phyloP scores from a whole-genome alignment of 2,329 filamentous ascomycete species.

The Cladosporium sp. region DNA sequence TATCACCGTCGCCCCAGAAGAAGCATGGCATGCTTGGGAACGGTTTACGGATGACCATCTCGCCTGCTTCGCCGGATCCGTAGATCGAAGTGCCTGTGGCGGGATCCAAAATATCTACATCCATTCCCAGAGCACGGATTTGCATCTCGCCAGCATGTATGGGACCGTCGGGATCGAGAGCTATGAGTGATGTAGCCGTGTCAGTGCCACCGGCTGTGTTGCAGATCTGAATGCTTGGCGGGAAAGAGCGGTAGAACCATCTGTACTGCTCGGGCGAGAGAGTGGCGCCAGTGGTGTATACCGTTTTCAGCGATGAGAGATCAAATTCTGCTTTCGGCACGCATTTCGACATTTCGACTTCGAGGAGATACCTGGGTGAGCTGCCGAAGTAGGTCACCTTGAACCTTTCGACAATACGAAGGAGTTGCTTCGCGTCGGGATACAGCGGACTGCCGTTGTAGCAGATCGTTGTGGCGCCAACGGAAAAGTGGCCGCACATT shows the following conservation, averaged over 20 bases:
- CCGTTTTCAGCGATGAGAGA: constrained; percentile 37
- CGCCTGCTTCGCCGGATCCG: constrained; percentile 36
- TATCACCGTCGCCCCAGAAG: constrained; percentile 42
- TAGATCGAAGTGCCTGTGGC: constrained; percentile 34
- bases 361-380: constrained; percentile 42
- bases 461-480: constrained; percentile 39
- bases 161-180: constrained; percentile 40
- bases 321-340: constrained; percentile 37
- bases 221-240: constrained; percentile 36
- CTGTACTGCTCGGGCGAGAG: constrained; percentile 40
- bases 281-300: constrained; percentile 44
- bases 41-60: constrained; percentile 43
- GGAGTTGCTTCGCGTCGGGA: constrained; percentile 35
- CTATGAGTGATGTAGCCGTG: constrained; percentile 41
- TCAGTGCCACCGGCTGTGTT: constrained; percentile 47
- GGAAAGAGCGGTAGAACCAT: constrained; percentile 45
- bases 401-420: constrained; percentile 35
- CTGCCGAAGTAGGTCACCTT: constrained; percentile 42
- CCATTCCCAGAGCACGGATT: constrained; percentile 42
- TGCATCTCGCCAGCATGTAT: constrained; percentile 45
- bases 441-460: constrained; percentile 44
- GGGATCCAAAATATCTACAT: constrained; percentile 44
- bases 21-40: constrained; percentile 46
- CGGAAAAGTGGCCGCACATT: constrained; percentile 41
- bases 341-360: constrained; percentile 36